phyloP scores from a whole-genome alignment of 2,329 filamentous ascomycete species.

The Fusarium avenaceum region DNA sequence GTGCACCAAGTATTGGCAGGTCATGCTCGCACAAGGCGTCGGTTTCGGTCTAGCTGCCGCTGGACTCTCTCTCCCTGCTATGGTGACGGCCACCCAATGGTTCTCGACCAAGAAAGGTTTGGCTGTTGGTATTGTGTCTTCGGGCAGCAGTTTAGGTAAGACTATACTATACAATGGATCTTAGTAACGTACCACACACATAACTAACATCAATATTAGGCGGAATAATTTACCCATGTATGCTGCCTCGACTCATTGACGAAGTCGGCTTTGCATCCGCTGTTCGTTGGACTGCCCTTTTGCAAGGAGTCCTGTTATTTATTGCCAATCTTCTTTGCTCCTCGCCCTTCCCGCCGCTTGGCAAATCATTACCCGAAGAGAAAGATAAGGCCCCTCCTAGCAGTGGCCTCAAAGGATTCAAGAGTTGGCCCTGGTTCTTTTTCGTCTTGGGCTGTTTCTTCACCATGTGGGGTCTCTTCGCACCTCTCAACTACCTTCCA shows the following conservation, averaged over 20 bases:
- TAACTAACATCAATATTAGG: neutral
- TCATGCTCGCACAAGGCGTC: neutral
- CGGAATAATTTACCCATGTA: slow-evolving; percentile 4
- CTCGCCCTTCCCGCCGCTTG: slow-evolving; percentile 4
- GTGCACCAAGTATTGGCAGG: slow-evolving; percentile 3
- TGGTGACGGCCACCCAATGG: slow-evolving; percentile 7
- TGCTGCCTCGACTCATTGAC: slow-evolving; percentile 4
- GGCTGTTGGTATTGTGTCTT: slow-evolving; percentile 5
- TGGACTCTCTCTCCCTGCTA: neutral
- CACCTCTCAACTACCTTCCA: slow-evolving; percentile 7
- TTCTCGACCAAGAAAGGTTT: slow-evolving; percentile 8
- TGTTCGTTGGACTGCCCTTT: slow-evolving; percentile 3
- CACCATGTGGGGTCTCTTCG: slow-evolving; percentile 8
- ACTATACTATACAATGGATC: no score
- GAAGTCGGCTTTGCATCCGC: slow-evolving; percentile 5
- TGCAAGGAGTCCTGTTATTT: slow-evolving; percentile 2
- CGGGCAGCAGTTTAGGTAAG: slow-evolving; percentile 3
- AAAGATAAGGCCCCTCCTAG: neutral
- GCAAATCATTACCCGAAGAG: neutral
- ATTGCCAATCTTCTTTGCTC: slow-evolving; percentile 2
- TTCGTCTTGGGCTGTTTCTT: slow-evolving; percentile 9
- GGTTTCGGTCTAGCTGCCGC: neutral
- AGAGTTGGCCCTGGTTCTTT: neutral
- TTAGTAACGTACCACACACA: neutral
- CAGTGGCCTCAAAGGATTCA: neutral